Base-by-base conservation (phyloP, 805 yeast genomes). In the Candida koratica region DNA sequence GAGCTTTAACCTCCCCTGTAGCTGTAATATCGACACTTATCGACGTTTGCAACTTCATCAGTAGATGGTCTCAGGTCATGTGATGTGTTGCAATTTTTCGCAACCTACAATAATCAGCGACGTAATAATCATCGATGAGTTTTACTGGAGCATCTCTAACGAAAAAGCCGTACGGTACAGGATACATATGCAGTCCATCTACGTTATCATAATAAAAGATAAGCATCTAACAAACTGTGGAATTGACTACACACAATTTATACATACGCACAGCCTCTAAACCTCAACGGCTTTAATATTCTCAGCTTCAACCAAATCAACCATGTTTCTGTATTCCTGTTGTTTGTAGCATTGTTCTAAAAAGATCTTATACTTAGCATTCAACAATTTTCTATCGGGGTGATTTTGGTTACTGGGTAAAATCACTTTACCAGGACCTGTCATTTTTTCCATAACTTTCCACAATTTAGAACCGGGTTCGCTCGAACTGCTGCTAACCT, bases 321-420 rank as follows among this genome's bases (percentile, higher is more conserved):
- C 87, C 65, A 75, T 55, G 16, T 64, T 58, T 56, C 97, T 75
- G 62, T 86, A 90, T 50, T 70, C 76, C 51, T 73, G 81, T 61
- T 93, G 97, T 18, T 82, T 73, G 47, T 68, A 75, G 29, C 94
- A 87, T 76, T 86, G 93, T 53, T 90, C 96, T 38, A 86, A 66
- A 72, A 87, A 88, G 28, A 90, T 76, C 60, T 78, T 74, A 68
- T 87, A 93, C 62, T 93, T 93, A 25, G 81, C 83, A 41, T 74
- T 64, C 56, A 93, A 71, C 42, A 93, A 68, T 47, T 69, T 67
- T 50, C 87, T 71, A 58, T 86, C 95, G 0, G 84, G 77, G 40
- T 75, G 73, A 28, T 61, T 60, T 12, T 53, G 61, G 4, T 73
- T 58, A 16, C 77, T 61, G 3, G 98, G 97, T 44, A 67, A 60